These are phyloP conservation scores for Colletotrichum destructivum DNA, from an alignment of 2,329 filamentous ascomycete genomes.

Conservation along the genomic window DNA sequence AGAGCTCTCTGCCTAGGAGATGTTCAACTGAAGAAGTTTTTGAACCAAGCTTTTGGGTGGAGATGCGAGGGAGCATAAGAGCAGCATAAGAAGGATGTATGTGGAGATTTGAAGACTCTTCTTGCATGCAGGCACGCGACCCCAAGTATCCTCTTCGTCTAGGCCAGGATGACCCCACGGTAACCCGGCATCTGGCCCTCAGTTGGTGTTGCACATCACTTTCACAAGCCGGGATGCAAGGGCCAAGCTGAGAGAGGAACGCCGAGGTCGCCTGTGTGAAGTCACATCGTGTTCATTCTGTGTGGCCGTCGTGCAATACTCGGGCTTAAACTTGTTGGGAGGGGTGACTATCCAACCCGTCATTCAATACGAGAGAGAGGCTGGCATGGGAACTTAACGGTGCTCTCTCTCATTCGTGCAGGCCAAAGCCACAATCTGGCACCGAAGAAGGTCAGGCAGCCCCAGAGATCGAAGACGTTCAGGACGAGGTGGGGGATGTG, in stretches of 20 bases:
- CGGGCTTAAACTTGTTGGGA: neutral
- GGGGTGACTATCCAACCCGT: neutral
- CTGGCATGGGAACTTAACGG: slow-evolving; percentile 9
- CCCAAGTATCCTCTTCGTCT: neutral
- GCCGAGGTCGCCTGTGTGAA: slow-evolving; percentile 20
- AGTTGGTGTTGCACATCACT: slow-evolving; percentile 4
- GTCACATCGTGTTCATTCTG: slow-evolving; percentile 25
- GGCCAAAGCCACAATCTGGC: neutral
- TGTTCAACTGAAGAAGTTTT: slow-evolving; percentile 21
- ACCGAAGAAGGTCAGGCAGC: neutral
- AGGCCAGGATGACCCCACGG: slow-evolving; percentile 23
- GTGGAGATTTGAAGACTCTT: slow-evolving; percentile 24
- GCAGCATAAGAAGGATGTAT: slow-evolving; percentile 9
- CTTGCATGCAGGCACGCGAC: slow-evolving; percentile 21
- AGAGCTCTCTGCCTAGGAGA: neutral
- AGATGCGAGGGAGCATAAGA: slow-evolving; percentile 20
- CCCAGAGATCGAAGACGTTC: slow-evolving; percentile 6
- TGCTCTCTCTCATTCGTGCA: slow-evolving; percentile 7
- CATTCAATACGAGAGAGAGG: slow-evolving; percentile 28
- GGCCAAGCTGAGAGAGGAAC: neutral
- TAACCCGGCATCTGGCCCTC: neutral
- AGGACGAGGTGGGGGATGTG: slow-evolving; percentile 9
- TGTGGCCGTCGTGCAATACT: neutral
- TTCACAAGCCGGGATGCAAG: slow-evolving; percentile 31
- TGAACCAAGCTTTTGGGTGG: slow-evolving; percentile 23